phyloP scores from a whole-genome alignment of 2,329 filamentous ascomycete species.

The Dactylonectria macrodidyma region DNA sequence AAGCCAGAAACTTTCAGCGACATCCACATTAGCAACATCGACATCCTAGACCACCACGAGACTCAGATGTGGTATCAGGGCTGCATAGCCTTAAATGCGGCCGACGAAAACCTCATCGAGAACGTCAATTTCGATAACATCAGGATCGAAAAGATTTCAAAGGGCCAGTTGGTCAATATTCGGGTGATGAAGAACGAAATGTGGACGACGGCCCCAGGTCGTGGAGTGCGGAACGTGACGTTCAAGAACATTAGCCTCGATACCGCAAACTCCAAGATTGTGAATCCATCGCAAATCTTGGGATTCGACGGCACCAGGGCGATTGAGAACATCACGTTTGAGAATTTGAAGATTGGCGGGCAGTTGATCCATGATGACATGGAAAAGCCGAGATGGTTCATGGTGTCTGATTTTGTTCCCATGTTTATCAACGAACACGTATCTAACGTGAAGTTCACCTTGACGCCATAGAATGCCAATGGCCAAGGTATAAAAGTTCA shows the following conservation, averaged over 20 bases:
- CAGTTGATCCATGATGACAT: constrained; percentile 20
- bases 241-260: constrained; percentile 20
- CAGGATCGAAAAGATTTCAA: constrained; percentile 50
- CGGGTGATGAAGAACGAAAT: constrained; percentile 53
- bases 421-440: constrained; percentile 33
- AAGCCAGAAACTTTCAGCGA: constrained; percentile 51
- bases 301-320: constrained; percentile 27
- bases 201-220: constrained; percentile 53
- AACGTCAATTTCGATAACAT: constrained; percentile 49
- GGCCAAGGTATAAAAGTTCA: neutral
- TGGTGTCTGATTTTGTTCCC: constrained; percentile 34
- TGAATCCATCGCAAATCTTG: constrained; percentile 29
- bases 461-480: neutral
- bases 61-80: constrained; percentile 54
- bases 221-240: constrained; percentile 43
- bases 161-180: constrained; percentile 53
- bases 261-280: constrained; percentile 9
- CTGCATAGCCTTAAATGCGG: constrained; percentile 52
- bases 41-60: constrained; percentile 56
- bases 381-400: constrained; percentile 33
- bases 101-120: constrained; percentile 51
- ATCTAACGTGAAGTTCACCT: constrained; percentile 8
- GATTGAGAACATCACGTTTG: constrained; percentile 31
- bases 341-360: constrained; percentile 28
- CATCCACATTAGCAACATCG: constrained; percentile 51